Base-by-base conservation (phyloP, 2,329 filamentous ascomycete species). In the Colletotrichum lini region DNA sequence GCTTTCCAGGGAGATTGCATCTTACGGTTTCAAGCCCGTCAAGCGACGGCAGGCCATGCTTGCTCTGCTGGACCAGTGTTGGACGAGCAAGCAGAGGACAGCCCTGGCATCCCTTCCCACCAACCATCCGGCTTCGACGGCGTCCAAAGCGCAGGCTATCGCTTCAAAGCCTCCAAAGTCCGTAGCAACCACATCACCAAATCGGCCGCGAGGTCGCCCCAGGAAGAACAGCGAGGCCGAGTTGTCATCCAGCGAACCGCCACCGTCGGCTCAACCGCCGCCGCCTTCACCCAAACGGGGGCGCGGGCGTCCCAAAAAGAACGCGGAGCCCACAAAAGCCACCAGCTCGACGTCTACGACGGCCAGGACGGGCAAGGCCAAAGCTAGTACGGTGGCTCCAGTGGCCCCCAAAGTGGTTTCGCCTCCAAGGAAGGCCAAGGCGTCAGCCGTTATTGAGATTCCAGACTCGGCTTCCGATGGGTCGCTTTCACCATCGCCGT, bases 11-110 rank as follows among this genome's bases (percentile, higher is more conserved):
- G 87, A 92, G 76, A 82, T 95, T 54, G 82, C 86, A 6, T 84
- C 85, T 0, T 94, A 90, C 76, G 92, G 92, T 0, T 95, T 95
- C 80, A 95, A 95, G 77, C 84, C 91, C 1, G 83, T 95, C 40
- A 93, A 91, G 77, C 89, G 84, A 66, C 87, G 93, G 21, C 85
- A 87, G 59, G 89, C 89, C 10, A 94, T 94, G 91, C 90, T 95
- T 72, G 84, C 89, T 1, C 80, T 94, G 13, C 82, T 95, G 15
- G 84, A 93, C 62, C 88, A 90, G 76, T 95, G 93, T 78, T 95
- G 93, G 92, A 81, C 88, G 74, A 90, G 89, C 68, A 90, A 90
- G 77, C 72, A 76, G 10, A 77, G 73, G 47, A 66, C 75, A 9
- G 73, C 54, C 18, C 73, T 62, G 66, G 78, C 44, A 73, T 76